Conservation (phyloP, 2,329 filamentous ascomycete genomes). For the Xylariaceae sp. region DNA sequence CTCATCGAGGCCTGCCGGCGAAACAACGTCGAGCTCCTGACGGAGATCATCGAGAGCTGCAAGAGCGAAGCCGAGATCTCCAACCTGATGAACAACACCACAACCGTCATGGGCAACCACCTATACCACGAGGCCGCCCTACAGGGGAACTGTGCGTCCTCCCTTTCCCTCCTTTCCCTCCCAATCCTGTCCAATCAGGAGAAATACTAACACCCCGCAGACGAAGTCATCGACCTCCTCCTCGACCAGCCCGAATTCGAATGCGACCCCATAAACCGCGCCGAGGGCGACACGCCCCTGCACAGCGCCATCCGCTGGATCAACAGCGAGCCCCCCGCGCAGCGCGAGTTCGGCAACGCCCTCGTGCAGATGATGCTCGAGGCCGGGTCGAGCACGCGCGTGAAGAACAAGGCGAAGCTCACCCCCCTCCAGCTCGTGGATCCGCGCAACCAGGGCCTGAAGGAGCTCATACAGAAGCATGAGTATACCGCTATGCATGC, state of each 20-base stretch:
- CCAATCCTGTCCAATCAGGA: too few relatives aligned
- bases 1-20: slow-evolving; percentile 89
- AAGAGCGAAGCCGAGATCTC: slow-evolving; percentile 62
- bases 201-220: slow-evolving; percentile 35
- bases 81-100: slow-evolving; percentile 76
- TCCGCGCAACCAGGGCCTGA: slow-evolving; percentile 59
- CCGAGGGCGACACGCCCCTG: slow-evolving; percentile 71
- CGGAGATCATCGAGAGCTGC: slow-evolving; percentile 62
- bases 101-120: slow-evolving; percentile 80
- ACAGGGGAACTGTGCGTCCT: slow-evolving; percentile 71
- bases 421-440: slow-evolving; percentile 69
- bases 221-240: slow-evolving; percentile 75
- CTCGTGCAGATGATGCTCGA: slow-evolving; percentile 78
- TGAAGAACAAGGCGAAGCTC: slow-evolving; percentile 66
- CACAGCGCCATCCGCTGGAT: slow-evolving; percentile 74
- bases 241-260: slow-evolving; percentile 81
- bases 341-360: slow-evolving; percentile 59
- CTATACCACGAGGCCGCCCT: slow-evolving; percentile 84
- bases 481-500: slow-evolving; percentile 59
- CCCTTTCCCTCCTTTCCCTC: not conserved
- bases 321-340: slow-evolving; percentile 59
- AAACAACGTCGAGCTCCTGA: slow-evolving; percentile 83
- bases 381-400: slow-evolving; percentile 58
- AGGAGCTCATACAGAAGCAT: slow-evolving; percentile 61
- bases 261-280: slow-evolving; percentile 69